Percentiles rank a stretch among this genome's conserved stretches.
These are phyloP conservation scores for Phytopythium kandeliae DNA, from an alignment of 352 stramenopile genomes.

Conservation along the genomic window DNA sequence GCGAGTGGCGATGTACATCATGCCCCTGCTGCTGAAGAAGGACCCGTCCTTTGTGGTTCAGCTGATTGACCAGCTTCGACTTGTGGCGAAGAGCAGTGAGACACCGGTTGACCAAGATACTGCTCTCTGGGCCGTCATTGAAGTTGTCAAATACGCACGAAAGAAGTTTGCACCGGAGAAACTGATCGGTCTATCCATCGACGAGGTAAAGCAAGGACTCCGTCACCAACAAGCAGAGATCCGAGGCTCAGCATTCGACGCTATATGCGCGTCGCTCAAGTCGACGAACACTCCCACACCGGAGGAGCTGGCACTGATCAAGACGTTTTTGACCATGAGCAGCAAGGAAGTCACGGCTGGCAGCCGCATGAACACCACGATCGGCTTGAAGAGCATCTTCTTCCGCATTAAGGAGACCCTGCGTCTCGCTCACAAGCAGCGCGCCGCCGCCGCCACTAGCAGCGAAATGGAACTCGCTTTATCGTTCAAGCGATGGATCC, in stretches of 20 bases:
- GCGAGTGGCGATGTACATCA: slow-evolving; percentile 69
- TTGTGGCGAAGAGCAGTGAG: slow-evolving; percentile 9
- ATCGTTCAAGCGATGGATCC: slow-evolving; percentile 57
- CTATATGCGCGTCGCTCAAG: slow-evolving; percentile 72
- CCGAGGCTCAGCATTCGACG: slow-evolving; percentile 68
- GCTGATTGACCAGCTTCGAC: slow-evolving; percentile 46
- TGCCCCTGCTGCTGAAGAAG: slow-evolving; percentile 69
- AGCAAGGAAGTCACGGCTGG: slow-evolving; percentile 67
- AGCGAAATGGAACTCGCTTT: slow-evolving; percentile 11
- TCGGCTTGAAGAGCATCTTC: slow-evolving; percentile 71
- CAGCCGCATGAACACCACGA: slow-evolving; percentile 65
- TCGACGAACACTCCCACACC: slow-evolving; percentile 63
- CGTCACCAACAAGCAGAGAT: slow-evolving; percentile 50
- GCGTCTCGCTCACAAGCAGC: slow-evolving; percentile 40
- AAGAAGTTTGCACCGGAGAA: slow-evolving; percentile 62
- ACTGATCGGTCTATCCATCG: slow-evolving; percentile 37
- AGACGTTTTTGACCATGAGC: slow-evolving; percentile 64
- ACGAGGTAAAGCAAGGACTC: slow-evolving; percentile 53
- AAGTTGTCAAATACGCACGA: slow-evolving; percentile 75
- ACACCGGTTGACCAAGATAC: slow-evolving; percentile 23
- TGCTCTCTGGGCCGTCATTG: slow-evolving; percentile 62
- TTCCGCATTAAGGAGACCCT: slow-evolving; percentile 67
- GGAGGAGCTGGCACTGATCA: slow-evolving; percentile 50
- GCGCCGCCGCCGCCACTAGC: not conserved
- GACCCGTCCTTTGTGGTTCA: slow-evolving; percentile 44